Evolutionary conservation across 176 grass and related monocot species (phyloP), one percentile per base, ranked within the genome.

Genomic region (Aegilops speltoides): DNA sequence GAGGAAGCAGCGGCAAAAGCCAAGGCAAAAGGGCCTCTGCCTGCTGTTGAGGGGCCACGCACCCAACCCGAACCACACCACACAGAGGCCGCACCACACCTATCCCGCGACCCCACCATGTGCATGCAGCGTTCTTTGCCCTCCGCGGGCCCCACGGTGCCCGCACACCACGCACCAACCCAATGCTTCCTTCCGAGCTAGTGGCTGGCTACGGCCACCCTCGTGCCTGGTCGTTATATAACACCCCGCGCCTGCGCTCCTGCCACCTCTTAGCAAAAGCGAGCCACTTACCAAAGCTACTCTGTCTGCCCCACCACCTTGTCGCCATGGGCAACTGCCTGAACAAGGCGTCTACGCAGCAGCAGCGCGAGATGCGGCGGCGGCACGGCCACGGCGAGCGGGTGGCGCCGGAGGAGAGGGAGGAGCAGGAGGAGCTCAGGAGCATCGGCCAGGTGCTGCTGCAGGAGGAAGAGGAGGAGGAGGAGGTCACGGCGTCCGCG

Each of bases 301-400:
- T 73, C 37, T 4, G 2, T 3, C 25, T 0, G 23, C 22, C 22
- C 37, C 20, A 14, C 69, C 10, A 23, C 69, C 36, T 59, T 59
- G 36, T 65, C 63, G 68, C 77, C 70, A 91, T 91, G 90, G 90
- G 90, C 23, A 91, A 91, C 56, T 91, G 90, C 90, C 31, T 91
- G 1, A 85, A 81, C 89, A 33, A 13, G 41, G 65, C 65, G 14
- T 36, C 65, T 8, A 70, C 34, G 54, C 32, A 61, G 32, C 32
- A 60, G 20, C 43, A 48, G 23, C 72, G 48, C 48, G 73, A 81
- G 63, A 10, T 9, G 19, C 11, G 63, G 62, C 79, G 79, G 64
- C 79, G 20, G 25, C 73, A 19, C 50, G 50, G 50, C 50, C 50
- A 50, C 9, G 74, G 74, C 19, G 80, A 69, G 64, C 16, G 45